Conservation (phyloP, 768 basidiomycete genomes). For the Suillus plorans region DNA sequence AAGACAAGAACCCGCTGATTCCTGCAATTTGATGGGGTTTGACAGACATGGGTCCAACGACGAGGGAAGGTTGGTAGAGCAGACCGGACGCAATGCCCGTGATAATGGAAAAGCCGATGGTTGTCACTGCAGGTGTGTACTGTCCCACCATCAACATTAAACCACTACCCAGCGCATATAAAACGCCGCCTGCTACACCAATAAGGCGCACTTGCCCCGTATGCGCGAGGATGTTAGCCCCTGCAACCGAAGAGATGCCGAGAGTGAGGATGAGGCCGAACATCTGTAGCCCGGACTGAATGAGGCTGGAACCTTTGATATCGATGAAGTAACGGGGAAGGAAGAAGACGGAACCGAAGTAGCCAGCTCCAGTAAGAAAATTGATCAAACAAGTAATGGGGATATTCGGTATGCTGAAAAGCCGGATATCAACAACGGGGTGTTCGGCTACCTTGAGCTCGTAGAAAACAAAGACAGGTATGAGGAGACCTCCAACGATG, state of each 20-base stretch:
- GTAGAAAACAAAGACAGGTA: slow-evolving; percentile 35
- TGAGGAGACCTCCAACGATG: slow-evolving; percentile 28
- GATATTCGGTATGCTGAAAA: slow-evolving; percentile 35
- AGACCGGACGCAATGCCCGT: slow-evolving; percentile 32
- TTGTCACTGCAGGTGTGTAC: slow-evolving; percentile 24
- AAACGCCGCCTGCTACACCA: slow-evolving; percentile 28
- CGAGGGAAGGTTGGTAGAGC: slow-evolving; percentile 34
- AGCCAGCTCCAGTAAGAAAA: slow-evolving; percentile 38
- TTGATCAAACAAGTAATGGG: slow-evolving; percentile 36
- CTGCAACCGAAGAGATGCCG: slow-evolving; percentile 34
- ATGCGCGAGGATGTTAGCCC: slow-evolving; percentile 33
- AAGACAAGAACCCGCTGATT: slow-evolving; percentile 36
- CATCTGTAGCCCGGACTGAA: slow-evolving; percentile 36
- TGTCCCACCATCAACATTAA: slow-evolving; percentile 34
- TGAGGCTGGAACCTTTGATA: slow-evolving; percentile 31
- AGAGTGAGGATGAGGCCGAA: slow-evolving; percentile 33
- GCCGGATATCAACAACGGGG: slow-evolving; percentile 33
- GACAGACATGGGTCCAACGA: slow-evolving; percentile 36
- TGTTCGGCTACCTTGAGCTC: slow-evolving; percentile 33
- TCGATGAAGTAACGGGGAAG: slow-evolving; percentile 41
- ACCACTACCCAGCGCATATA: slow-evolving; percentile 33
- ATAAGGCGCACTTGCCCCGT: slow-evolving; percentile 32
- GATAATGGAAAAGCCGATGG: slow-evolving; percentile 32
- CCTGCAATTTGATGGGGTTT: slow-evolving; percentile 33
- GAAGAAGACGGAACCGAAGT: slow-evolving; percentile 38